These are phyloP conservation scores for Saxophila tyrrhenica DNA, from an alignment of 495 filamentous ascomycete species.

Conservation along the genomic window DNA sequence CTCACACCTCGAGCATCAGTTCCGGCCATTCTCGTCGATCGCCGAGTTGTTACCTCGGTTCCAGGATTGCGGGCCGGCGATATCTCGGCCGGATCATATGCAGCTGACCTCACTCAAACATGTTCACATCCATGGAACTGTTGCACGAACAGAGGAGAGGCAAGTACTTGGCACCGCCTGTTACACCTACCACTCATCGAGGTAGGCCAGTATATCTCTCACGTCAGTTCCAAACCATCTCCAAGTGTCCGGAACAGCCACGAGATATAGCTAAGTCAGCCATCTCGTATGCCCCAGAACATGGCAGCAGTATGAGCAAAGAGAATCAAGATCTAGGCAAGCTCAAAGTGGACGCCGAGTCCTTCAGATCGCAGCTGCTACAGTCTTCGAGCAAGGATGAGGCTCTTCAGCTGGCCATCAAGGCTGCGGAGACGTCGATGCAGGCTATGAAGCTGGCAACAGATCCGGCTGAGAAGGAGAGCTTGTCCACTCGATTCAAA, in stretches of 20 bases:
- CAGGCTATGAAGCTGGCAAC: slow-evolving; percentile 48
- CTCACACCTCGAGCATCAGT: background rate
- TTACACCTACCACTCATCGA: too few relatives aligned
- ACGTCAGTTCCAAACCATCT: too few relatives aligned
- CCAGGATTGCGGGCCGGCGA: too few relatives aligned
- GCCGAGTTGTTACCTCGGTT: background rate
- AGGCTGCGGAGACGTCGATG: slow-evolving; percentile 68
- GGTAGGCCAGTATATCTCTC: too few relatives aligned
- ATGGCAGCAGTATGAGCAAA: too few relatives aligned
- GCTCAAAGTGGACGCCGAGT: slow-evolving; percentile 33
- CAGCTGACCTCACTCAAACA: background rate
- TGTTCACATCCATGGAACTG: background rate
- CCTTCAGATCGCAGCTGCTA: slow-evolving; percentile 47
- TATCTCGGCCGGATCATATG: too few relatives aligned
- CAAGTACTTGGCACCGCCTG: too few relatives aligned
- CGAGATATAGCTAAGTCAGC: too few relatives aligned
- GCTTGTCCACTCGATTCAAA: slow-evolving; percentile 53
- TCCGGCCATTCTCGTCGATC: background rate
- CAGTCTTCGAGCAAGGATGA: slow-evolving; percentile 42
- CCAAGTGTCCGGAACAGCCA: too few relatives aligned
- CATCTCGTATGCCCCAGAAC: too few relatives aligned
- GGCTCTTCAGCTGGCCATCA: slow-evolving; percentile 62
- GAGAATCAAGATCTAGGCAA: too few relatives aligned
- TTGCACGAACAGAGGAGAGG: too few relatives aligned
- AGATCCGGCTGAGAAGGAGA: slow-evolving; percentile 42